Evolutionary conservation across 108 stramenopile species (phyloP).

Genomic region (Discostella stelligeroides): DNA sequence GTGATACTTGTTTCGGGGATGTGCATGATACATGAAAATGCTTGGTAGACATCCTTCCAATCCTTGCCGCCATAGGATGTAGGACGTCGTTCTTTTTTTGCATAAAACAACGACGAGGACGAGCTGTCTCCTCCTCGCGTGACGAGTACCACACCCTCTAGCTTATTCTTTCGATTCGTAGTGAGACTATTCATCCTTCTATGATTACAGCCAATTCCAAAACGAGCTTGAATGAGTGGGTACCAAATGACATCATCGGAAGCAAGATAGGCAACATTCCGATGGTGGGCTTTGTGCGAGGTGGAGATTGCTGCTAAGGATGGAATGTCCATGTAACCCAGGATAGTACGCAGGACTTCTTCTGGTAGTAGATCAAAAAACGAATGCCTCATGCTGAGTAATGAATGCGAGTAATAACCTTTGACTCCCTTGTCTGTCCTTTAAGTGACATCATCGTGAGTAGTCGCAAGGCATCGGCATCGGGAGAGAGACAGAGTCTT

Average conservation of each 20-base stretch:
- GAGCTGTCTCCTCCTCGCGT: neutral
- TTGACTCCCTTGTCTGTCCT: no score
- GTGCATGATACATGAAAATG: constrained; percentile 24
- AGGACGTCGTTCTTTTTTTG: neutral
- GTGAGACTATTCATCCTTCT: neutral
- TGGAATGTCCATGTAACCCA: constrained; percentile 36
- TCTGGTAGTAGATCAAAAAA: constrained; percentile 34
- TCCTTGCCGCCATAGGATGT: constrained; percentile 2
- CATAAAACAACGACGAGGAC: neutral
- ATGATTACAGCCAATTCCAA: constrained; percentile 38
- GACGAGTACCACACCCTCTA: constrained; percentile 1
- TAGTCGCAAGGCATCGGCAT: no score
- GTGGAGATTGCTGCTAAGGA: constrained; percentile 23
- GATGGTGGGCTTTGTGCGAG: constrained; percentile 8
- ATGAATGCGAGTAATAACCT: no score
- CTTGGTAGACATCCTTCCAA: constrained; percentile 25
- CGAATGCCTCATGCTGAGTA: constrained; percentile 2
- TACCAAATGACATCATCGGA: constrained; percentile 45
- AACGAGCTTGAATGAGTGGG: constrained; percentile 31
- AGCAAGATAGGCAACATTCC: constrained; percentile 22
- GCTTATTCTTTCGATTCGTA: neutral
- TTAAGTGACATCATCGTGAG: no score
- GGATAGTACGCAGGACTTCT: constrained; percentile 36
- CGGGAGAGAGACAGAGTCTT: no score
- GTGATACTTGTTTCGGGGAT: constrained; percentile 20